Percentiles rank a stretch among this genome's conserved stretches.
These are phyloP conservation scores for Microthlaspi erraticum DNA, from an alignment of 345 rosid genomes.

Conservation along the genomic window DNA sequence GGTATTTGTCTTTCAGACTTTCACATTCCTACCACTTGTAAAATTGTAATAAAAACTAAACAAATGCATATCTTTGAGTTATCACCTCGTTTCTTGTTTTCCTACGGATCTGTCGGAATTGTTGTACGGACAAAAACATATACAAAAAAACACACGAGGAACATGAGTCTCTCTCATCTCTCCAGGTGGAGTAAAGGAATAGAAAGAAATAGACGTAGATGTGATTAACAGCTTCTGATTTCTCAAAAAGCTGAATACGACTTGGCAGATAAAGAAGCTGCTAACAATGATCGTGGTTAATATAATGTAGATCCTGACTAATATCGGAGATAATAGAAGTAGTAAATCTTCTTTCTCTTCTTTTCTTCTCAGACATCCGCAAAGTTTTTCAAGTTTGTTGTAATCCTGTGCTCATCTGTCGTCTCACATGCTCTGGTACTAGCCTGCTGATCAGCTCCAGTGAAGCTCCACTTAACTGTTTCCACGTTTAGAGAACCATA, in stretches of 20 bases:
- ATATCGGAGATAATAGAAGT: slow-evolving; percentile 10
- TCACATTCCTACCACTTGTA: slow-evolving; percentile 6
- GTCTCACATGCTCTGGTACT: slow-evolving; percentile 68
- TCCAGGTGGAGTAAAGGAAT: slow-evolving; percentile 12
- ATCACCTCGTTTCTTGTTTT: not conserved
- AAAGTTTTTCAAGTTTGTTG: not conserved
- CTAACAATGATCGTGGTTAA: slow-evolving; percentile 30
- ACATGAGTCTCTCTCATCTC: not conserved
- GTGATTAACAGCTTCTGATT: slow-evolving; percentile 23
- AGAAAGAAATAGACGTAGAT: not conserved
- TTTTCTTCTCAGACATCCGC: slow-evolving; percentile 19
- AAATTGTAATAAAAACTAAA: slow-evolving; percentile 15
- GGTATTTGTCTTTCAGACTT: slow-evolving; percentile 3
- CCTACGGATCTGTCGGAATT: slow-evolving; percentile 32
- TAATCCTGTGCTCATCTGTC: slow-evolving; percentile 50
- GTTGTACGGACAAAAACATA: slow-evolving; percentile 36
- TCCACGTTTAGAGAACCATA: too few species aligned
- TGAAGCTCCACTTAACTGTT: slow-evolving; percentile 68
- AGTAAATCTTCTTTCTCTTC: slow-evolving; percentile 6
- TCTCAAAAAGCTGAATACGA: slow-evolving; percentile 24
- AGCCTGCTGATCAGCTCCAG: slow-evolving; percentile 65
- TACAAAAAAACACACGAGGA: slow-evolving; percentile 31
- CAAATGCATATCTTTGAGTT: slow-evolving; percentile 9
- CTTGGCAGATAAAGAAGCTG: slow-evolving; percentile 16
- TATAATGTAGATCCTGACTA: slow-evolving; percentile 32